These are phyloP conservation scores for Aspergillus sp. DNA, from an alignment of 2,329 filamentous ascomycete species.

Conservation along the genomic window DNA sequence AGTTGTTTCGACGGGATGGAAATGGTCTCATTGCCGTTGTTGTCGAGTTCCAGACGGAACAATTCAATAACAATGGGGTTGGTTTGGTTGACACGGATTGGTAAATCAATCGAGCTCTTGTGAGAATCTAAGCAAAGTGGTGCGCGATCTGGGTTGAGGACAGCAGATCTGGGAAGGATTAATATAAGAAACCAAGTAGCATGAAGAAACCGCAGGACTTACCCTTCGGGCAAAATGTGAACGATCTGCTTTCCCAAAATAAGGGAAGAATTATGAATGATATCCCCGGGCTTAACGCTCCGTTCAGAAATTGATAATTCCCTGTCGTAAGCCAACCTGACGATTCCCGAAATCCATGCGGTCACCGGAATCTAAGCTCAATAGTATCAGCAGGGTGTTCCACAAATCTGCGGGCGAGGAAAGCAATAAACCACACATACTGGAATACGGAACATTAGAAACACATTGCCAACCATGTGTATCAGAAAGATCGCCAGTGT, in stretches of 20 bases:
- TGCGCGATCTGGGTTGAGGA: constrained; percentile 72
- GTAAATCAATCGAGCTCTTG: constrained; percentile 57
- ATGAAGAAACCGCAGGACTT: constrained; percentile 16
- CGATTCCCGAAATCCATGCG: constrained; percentile 61
- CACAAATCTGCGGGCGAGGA: neutral
- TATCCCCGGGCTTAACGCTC: constrained; percentile 76
- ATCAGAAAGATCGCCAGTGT: constrained; percentile 62
- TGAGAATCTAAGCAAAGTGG: constrained; percentile 70
- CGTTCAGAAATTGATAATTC: constrained; percentile 91
- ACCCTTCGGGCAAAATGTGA: constrained; percentile 92
- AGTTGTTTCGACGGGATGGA: constrained; percentile 66
- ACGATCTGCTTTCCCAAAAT: constrained; percentile 96
- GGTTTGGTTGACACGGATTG: constrained; percentile 90
- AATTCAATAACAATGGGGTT: constrained; percentile 81
- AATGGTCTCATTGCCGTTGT: constrained; percentile 69
- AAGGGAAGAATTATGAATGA: constrained; percentile 84
- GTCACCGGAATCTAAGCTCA: constrained; percentile 59
- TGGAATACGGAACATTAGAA: constrained; percentile 88
- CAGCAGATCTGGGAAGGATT: constrained; percentile 56
- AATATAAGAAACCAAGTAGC: constrained; percentile 11
- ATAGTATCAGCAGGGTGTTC: constrained; percentile 1
- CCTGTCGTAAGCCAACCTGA: constrained; percentile 80
- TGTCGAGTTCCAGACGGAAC: constrained; percentile 76
- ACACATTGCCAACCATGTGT: constrained; percentile 67
- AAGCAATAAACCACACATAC: constrained; percentile 38